Conservation (phyloP, 495 filamentous ascomycete genomes). For the Daldinia bambusicola region DNA sequence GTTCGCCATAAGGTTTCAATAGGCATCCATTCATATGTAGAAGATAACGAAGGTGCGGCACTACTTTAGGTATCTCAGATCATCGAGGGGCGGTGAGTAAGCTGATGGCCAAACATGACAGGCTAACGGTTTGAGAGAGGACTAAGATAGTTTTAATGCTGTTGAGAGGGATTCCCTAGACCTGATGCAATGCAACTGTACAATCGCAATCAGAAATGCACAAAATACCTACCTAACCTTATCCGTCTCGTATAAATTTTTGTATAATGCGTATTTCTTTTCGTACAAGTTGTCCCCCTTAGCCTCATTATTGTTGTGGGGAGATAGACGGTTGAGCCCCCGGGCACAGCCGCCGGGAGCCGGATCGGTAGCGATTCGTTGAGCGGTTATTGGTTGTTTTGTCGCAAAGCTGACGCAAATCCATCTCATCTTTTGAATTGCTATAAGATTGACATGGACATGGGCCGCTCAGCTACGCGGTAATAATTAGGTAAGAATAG, state of each 20-base stretch:
- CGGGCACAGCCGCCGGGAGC: not conserved
- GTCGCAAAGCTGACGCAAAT: not conserved
- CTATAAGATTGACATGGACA: not conserved
- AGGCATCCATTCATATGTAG: not conserved
- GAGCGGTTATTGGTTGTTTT: not conserved
- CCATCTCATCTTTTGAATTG: not conserved
- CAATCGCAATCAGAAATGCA: not conserved
- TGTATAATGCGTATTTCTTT: too few species aligned
- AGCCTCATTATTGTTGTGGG: not conserved
- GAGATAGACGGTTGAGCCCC: constrained; percentile 1
- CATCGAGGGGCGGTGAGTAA: constrained; percentile 4
- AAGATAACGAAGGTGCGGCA: not conserved
- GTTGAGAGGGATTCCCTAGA: not conserved
- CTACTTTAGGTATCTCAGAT: constrained; percentile 5
- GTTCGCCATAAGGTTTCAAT: constrained; percentile 10
- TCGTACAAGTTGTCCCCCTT: not conserved
- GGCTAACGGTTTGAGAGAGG: not conserved
- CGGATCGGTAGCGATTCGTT: not conserved
- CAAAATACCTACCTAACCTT: not conserved
- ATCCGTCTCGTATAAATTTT: not conserved
- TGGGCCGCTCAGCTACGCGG: too few species aligned
- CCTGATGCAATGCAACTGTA: constrained; percentile 1
- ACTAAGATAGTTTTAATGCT: not conserved
- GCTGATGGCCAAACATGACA: constrained; percentile 1
- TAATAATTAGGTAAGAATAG: too few species aligned